phyloP scores from a whole-genome alignment of 2,329 filamentous ascomycete genomes.

The Colletotrichum siamense region DNA sequence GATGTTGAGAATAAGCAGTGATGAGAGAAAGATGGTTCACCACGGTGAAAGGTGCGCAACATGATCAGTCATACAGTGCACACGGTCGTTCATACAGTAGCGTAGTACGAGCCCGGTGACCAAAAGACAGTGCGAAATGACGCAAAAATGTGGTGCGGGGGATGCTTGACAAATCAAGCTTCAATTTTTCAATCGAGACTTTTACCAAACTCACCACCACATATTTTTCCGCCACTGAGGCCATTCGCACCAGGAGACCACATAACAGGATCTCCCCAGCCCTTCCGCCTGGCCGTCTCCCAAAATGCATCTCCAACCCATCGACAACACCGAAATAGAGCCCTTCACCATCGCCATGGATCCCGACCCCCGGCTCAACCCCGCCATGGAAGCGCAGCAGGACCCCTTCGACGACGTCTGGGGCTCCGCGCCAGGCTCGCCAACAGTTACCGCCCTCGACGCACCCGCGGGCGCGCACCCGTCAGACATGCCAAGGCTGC shows the following conservation, averaged over 20 bases:
- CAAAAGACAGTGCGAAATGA: not conserved
- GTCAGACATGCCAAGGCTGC: conserved; percentile 75
- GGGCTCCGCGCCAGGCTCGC: conserved; percentile 21
- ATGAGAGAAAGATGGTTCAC: not conserved
- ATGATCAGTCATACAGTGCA: not conserved
- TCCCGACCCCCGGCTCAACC: not conserved
- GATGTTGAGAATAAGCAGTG: not conserved
- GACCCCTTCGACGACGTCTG: conserved; percentile 27
- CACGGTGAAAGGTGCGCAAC: not conserved
- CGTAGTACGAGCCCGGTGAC: accelerated
- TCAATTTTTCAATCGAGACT: not conserved
- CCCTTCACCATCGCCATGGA: conserved; percentile 22
- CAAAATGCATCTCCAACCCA: conserved; percentile 24
- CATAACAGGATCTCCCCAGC: not conserved
- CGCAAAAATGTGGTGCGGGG: not conserved
- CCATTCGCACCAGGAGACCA: not conserved
- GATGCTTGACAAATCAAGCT: conserved; percentile 16
- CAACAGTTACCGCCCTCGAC: not conserved
- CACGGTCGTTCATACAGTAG: not conserved
- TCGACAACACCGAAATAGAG: conserved; percentile 23
- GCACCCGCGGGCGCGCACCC: conserved; percentile 37
- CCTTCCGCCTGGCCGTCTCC: not conserved
- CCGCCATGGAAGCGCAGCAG: not conserved
- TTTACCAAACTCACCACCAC: not conserved
- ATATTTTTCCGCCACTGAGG: not conserved